Conservation (phyloP, 225 moss, liverwort and hornwort species). For the Physcomitrellopsis africana region DNA sequence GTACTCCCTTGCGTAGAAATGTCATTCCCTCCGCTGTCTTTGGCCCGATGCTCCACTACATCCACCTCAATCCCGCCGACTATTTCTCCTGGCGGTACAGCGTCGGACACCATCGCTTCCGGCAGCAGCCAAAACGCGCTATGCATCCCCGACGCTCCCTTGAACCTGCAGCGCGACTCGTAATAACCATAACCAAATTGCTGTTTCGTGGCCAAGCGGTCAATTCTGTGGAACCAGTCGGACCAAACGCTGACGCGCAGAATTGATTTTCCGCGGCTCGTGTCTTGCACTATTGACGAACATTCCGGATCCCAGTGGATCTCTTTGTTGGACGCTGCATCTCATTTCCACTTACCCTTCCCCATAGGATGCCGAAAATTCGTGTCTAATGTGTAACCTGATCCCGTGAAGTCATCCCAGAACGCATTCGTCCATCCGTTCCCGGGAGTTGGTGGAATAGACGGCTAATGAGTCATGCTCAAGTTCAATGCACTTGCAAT, state of each 20-base stretch:
- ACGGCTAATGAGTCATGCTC: not conserved
- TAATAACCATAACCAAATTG: constrained; percentile 75
- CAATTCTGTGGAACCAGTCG: constrained; percentile 83
- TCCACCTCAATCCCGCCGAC: constrained; percentile 72
- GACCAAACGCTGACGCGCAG: constrained; percentile 69
- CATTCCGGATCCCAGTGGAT: constrained; percentile 79
- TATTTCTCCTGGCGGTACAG: constrained; percentile 46
- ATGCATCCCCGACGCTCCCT: constrained; percentile 81
- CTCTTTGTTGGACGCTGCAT: constrained; percentile 66
- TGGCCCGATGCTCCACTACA: constrained; percentile 68
- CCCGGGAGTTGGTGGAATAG: not conserved
- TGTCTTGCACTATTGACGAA: constrained; percentile 46
- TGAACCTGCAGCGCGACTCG: constrained; percentile 59
- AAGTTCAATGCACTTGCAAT: not conserved
- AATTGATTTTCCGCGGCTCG: constrained; percentile 19
- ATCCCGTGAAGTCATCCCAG: constrained; percentile 36
- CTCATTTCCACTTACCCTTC: constrained; percentile 51
- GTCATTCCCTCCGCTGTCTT: constrained; percentile 30
- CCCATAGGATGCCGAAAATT: constrained; percentile 41
- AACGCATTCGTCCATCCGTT: constrained; percentile 18
- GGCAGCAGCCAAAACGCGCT: constrained; percentile 86
- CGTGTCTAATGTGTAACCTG: constrained; percentile 12
- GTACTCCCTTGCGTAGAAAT: constrained; percentile 55
- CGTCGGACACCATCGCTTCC: constrained; percentile 47
- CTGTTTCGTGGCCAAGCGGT: constrained; percentile 65